Conservation (phyloP, 2,329 filamentous ascomycete genomes). For the Hymenoscyphus repandus region DNA sequence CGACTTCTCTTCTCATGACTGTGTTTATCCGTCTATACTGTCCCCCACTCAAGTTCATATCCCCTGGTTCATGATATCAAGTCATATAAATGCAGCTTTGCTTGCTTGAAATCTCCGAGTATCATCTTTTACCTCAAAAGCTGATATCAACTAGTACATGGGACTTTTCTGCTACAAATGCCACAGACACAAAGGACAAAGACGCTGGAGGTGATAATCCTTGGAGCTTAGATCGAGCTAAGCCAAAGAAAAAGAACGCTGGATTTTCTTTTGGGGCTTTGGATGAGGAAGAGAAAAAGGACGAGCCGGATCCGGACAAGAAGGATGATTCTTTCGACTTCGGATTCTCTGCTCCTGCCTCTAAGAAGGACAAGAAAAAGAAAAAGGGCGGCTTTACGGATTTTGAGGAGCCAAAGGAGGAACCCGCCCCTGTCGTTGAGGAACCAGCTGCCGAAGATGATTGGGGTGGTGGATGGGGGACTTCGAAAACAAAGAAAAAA, state of each 20-base stretch:
- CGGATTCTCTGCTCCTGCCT: constrained; percentile 15
- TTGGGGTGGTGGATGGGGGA: constrained; percentile 45
- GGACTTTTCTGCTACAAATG: constrained; percentile 22
- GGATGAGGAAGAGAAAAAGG: constrained; percentile 35
- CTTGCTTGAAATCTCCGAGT: too few relatives aligned
- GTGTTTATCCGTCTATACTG: too few relatives aligned
- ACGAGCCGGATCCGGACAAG: constrained; percentile 27
- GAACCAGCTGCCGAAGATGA: constrained; percentile 36
- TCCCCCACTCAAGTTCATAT: too few relatives aligned
- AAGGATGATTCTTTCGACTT: constrained; percentile 35
- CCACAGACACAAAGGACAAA: constrained; percentile 38
- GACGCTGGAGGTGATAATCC: constrained; percentile 42
- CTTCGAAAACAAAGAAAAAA: constrained; percentile 46
- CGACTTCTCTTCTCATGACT: too few relatives aligned
- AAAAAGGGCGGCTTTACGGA: constrained; percentile 31
- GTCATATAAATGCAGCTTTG: too few relatives aligned
- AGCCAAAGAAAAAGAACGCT: constrained; percentile 49
- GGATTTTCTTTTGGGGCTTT: constrained; percentile 44
- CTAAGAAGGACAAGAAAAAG: constrained; percentile 45
- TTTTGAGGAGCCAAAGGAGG: constrained; percentile 21
- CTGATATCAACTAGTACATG: constrained; percentile 17
- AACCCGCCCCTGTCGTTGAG: constrained; percentile 23
- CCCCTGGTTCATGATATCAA: too few relatives aligned
- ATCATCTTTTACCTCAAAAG: background rate
- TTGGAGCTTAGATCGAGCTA: constrained; percentile 43